phyloP scores from a whole-genome alignment of 768 basidiomycete species.

The Lactifluus subvellereus region DNA sequence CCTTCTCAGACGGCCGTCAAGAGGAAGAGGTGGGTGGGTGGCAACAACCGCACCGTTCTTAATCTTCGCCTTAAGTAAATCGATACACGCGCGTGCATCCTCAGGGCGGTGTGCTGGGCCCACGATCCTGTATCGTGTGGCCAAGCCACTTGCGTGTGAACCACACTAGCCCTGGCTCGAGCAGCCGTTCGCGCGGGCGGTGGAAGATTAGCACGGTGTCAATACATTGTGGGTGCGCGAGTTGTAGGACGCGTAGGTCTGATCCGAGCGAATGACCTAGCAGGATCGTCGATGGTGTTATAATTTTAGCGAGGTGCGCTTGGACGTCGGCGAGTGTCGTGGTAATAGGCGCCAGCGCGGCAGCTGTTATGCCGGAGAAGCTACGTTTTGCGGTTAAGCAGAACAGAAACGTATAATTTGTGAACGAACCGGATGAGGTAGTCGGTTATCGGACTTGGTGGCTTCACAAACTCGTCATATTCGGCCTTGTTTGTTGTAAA shows the following conservation, averaged over 20 bases:
- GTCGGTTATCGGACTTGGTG: slow-evolving; percentile 74
- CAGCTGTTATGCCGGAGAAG: slow-evolving; percentile 89
- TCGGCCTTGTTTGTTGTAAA: slow-evolving; percentile 42
- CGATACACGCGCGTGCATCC: too few relatives aligned
- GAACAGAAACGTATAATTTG: background rate
- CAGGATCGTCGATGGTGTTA: slow-evolving; percentile 68
- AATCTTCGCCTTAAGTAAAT: too few relatives aligned
- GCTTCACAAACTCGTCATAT: slow-evolving; percentile 89
- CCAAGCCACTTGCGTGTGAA: slow-evolving; percentile 74
- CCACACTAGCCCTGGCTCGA: slow-evolving; percentile 96
- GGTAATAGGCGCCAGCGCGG: slow-evolving; percentile 58
- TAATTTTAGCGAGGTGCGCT: slow-evolving; percentile 53
- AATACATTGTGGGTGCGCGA: too few relatives aligned
- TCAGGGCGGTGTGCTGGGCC: too few relatives aligned
- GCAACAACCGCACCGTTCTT: too few relatives aligned
- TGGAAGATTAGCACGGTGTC: too few relatives aligned
- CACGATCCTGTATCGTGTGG: too few relatives aligned
- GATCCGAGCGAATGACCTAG: slow-evolving; percentile 95
- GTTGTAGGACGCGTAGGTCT: slow-evolving; percentile 63
- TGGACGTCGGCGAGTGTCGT: slow-evolving; percentile 82
- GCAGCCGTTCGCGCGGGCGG: slow-evolving; percentile 64
- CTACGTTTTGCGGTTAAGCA: slow-evolving; percentile 35
- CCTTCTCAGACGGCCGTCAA: too few relatives aligned
- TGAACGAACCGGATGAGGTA: slow-evolving; percentile 75
- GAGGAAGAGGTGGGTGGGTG: too few relatives aligned